Percentiles rank a stretch among this genome's conserved stretches.
phyloP scores from a whole-genome alignment of 345 rosid species.

The Hibiscus trionum region DNA sequence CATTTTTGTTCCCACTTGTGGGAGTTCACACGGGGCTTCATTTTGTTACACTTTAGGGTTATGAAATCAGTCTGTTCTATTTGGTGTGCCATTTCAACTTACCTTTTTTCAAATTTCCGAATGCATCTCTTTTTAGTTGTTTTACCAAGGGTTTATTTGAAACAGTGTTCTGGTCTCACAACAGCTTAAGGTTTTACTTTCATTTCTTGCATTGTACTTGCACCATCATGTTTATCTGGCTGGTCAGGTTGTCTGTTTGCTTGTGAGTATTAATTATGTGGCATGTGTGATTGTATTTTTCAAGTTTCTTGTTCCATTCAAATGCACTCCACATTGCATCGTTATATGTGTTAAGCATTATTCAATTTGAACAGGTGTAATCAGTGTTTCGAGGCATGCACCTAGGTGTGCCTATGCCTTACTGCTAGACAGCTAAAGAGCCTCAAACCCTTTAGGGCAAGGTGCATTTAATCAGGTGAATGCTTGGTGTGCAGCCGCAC shows the following conservation, averaged over 20 bases:
- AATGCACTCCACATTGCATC: background rate
- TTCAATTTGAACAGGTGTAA: background rate
- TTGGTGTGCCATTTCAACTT: background rate
- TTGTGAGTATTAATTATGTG: background rate
- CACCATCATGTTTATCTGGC: background rate
- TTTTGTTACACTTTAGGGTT: background rate
- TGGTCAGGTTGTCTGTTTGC: background rate
- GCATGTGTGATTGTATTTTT: background rate
- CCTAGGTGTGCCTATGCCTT: background rate
- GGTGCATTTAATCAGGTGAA: background rate
- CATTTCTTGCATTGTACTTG: background rate
- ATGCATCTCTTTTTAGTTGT: background rate
- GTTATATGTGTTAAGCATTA: background rate
- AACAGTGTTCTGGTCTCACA: background rate
- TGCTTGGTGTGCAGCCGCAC: background rate
- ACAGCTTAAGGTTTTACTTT: background rate
- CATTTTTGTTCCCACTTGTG: conserved; percentile 3
- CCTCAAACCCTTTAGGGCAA: background rate
- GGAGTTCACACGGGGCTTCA: background rate
- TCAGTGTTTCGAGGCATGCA: background rate
- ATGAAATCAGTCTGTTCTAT: background rate
- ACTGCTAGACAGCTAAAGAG: background rate
- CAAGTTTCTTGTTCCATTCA: background rate
- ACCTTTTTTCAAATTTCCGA: background rate
- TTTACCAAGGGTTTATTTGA: background rate